phyloP scores from a whole-genome alignment of 371 early-diverging fungal genomes.

The Rhizopus arrhizus region DNA sequence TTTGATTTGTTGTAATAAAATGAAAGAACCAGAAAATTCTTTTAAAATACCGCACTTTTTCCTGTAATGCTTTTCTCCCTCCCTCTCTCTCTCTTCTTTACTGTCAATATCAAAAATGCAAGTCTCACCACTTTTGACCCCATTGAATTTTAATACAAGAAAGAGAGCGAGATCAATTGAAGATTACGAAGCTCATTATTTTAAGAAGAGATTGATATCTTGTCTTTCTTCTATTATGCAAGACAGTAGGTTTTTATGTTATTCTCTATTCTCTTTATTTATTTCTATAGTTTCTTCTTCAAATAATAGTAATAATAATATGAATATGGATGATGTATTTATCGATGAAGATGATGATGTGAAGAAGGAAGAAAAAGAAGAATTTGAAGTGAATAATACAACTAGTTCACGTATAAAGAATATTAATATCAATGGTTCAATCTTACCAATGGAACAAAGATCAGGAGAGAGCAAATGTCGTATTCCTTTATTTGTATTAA shows the following conservation, averaged over 20 bases:
- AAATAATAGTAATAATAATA: background rate
- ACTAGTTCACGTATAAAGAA: conserved; percentile 13
- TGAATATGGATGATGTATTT: background rate
- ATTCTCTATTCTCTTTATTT: background rate
- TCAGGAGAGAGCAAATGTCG: conserved; percentile 31
- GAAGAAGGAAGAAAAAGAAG: background rate
- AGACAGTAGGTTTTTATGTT: background rate
- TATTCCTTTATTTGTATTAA: conserved; percentile 43
- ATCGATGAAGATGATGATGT: background rate
- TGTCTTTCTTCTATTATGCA: conserved; percentile 1
- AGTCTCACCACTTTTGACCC: conserved; percentile 24
- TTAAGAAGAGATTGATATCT: conserved; percentile 26
- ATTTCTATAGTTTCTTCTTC: too few species aligned
- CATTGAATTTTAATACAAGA: conserved; percentile 13
- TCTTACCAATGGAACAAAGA: conserved; percentile 36
- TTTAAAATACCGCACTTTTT: background rate
- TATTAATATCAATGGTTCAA: conserved; percentile 27
- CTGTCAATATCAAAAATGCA: conserved; percentile 9
- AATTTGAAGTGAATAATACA: background rate
- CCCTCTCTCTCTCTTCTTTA: background rate
- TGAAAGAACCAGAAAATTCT: conserved; percentile 2
- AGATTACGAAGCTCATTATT: conserved; percentile 23
- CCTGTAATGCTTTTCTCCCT: background rate
- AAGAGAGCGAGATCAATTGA: conserved; percentile 23
- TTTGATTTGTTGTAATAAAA: conserved; percentile 33